A percentile compares a stretch with the other conserved stretches of the same genome.
Evolutionary conservation across 768 basidiomycete species (phyloP).

Genomic region (Zangia roseola): DNA sequence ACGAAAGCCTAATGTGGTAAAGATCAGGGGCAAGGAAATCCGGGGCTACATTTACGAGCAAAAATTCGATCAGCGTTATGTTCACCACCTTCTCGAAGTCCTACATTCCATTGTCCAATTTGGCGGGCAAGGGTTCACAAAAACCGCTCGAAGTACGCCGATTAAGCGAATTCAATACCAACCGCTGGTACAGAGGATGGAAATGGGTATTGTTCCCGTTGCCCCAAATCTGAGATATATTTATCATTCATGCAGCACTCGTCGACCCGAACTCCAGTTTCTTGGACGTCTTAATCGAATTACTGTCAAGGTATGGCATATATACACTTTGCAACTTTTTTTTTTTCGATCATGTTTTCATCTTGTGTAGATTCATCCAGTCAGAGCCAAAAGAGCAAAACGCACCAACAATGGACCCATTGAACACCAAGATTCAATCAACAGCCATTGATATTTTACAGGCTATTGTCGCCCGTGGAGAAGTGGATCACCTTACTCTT

Average conservation of each 20-base stretch:
- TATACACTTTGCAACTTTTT: constrained; percentile 9
- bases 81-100: constrained; percentile 73
- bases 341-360: neutral
- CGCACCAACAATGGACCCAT: constrained; percentile 51
- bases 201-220: constrained; percentile 43
- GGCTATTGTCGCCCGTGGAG: constrained; percentile 76
- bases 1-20: constrained; percentile 46
- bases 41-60: constrained; percentile 67
- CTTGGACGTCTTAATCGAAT: constrained; percentile 70
- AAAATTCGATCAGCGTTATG: constrained; percentile 73
- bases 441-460: constrained; percentile 81
- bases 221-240: neutral
- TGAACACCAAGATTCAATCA: constrained; percentile 69
- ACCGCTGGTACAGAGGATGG: constrained; percentile 60
- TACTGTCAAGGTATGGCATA: constrained; percentile 71
- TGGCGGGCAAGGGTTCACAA: constrained; percentile 86
- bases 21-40: constrained; percentile 64
- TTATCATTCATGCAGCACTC: constrained; percentile 20
- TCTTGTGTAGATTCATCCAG: constrained; percentile 58
- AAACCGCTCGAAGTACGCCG: constrained; percentile 62
- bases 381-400: constrained; percentile 65
- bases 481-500: constrained; percentile 59
- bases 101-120: constrained; percentile 77
- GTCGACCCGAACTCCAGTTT: constrained; percentile 63
- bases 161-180: constrained; percentile 66